A percentile compares a stretch with the other conserved stretches of the same genome.
Evolutionary conservation across 2,329 filamentous ascomycete genomes (phyloP).

Genomic region (Colletotrichum tropicale): DNA sequence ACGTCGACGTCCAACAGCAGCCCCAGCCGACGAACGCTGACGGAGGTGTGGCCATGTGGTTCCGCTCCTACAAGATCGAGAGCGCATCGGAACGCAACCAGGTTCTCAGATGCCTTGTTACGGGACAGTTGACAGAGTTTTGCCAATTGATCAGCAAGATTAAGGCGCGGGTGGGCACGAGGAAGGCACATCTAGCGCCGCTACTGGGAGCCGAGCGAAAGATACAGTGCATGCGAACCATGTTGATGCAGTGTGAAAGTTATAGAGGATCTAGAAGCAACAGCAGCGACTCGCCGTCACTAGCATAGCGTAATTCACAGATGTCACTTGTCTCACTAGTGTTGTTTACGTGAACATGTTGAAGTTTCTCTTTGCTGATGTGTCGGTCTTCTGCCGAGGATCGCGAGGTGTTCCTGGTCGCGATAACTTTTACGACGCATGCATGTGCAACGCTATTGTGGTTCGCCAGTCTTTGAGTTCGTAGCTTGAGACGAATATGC

Average conservation of each 20-base stretch:
- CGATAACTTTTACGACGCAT: neutral
- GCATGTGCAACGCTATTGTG: neutral
- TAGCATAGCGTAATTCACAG: neutral
- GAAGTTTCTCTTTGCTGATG: neutral
- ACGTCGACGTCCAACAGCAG: neutral
- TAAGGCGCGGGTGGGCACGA: neutral
- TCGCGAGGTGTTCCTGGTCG: accelerated
- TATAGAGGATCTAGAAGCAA: neutral
- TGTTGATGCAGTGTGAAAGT: neutral
- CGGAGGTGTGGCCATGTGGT: neutral
- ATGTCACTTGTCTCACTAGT: neutral
- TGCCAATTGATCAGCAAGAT: neutral
- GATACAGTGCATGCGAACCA: neutral
- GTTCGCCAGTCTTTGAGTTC: neutral
- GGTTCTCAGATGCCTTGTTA: neutral
- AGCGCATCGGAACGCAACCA: neutral
- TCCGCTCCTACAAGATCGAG: neutral
- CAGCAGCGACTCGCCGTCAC: neutral
- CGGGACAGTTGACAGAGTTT: neutral
- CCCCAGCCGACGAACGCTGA: neutral
- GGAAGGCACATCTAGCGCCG: neutral
- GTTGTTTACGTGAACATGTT: neutral
- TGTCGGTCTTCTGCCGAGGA: neutral
- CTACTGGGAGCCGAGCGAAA: neutral
- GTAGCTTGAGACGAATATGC: neutral